These are phyloP conservation scores for Galeopsis tetrahit DNA, from an alignment of 257 asterid genomes.

Conservation along the genomic window DNA sequence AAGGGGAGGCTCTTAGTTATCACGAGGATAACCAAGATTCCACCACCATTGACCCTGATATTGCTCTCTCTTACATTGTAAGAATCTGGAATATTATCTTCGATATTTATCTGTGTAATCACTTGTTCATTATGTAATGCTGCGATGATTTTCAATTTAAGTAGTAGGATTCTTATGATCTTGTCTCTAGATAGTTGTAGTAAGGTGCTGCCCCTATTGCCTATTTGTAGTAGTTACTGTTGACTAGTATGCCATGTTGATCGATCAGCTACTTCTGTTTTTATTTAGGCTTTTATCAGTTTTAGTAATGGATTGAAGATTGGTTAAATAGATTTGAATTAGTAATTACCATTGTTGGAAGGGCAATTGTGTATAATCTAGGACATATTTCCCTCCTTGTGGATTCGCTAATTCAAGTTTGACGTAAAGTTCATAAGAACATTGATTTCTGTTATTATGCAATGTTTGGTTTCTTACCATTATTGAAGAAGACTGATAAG, in stretches of 20 bases:
- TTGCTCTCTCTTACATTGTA: conserved; percentile 93
- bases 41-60: conserved; percentile 90
- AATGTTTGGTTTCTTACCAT: conserved; percentile 25
- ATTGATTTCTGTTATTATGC: not conserved
- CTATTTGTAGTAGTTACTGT: conserved; percentile 25
- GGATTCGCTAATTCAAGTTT: conserved; percentile 15
- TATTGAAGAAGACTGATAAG: conserved; percentile 17
- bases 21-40: conserved; percentile 57
- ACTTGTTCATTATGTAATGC: conserved; percentile 28
- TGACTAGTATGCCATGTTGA: conserved; percentile 4
- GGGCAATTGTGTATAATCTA: conserved; percentile 20
- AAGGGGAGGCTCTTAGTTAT: conserved; percentile 84
- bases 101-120: conserved; percentile 14
- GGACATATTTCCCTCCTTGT: conserved; percentile 5
- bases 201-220: not conserved
- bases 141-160: conserved; percentile 24
- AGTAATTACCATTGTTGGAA: conserved; percentile 30
- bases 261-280: conserved; percentile 29
- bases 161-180: conserved; percentile 36
- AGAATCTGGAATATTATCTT: conserved; percentile 35
- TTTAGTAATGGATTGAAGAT: conserved; percentile 25
- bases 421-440: conserved; percentile 21
- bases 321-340: conserved; percentile 26
- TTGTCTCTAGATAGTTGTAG: conserved; percentile 25
- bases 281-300: conserved; percentile 12